Evolutionary conservation across 2,329 filamentous ascomycete species (phyloP).

Genomic region (Aspergillus sp.): DNA sequence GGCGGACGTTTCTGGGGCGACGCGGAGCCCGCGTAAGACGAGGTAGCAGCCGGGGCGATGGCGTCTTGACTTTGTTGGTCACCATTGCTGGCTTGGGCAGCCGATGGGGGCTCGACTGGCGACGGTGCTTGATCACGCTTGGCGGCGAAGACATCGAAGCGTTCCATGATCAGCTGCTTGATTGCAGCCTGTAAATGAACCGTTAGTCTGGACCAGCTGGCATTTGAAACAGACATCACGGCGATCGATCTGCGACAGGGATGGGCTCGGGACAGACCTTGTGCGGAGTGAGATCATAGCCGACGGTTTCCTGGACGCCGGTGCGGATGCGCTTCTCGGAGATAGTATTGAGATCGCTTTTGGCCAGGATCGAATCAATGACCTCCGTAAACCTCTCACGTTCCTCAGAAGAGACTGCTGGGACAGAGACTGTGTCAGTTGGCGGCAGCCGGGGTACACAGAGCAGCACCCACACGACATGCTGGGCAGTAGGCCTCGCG

Average conservation of each 20-base stretch:
- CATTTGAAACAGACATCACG: conserved; percentile 1
- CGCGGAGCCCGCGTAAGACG: conserved; percentile 23
- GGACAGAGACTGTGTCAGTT: conserved; percentile 13
- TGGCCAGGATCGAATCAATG: conserved; percentile 53
- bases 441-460: conserved; percentile 12
- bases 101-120: conserved; percentile 16
- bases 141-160: conserved; percentile 59
- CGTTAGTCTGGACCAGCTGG: conserved; percentile 8
- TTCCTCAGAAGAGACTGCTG: conserved; percentile 40
- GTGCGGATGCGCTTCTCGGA: conserved; percentile 58
- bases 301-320: conserved; percentile 50
- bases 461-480: conserved; percentile 32
- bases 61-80: conserved; percentile 16
- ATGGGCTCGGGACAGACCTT: conserved; percentile 41
- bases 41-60: conserved; percentile 19
- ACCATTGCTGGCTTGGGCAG: conserved; percentile 25
- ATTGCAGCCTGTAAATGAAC: conserved; percentile 50
- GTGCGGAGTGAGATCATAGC: conserved; percentile 52
- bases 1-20: conserved; percentile 34
- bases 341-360: conserved; percentile 54
- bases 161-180: conserved; percentile 61
- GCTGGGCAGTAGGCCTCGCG: conserved; percentile 9
- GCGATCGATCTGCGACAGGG: conserved; percentile 6
- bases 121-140: conserved; percentile 30
- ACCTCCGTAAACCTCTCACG: conserved; percentile 46